Evolutionary conservation across 805 yeast genomes (phyloP).

Genomic region (Starmerella apis): DNA sequence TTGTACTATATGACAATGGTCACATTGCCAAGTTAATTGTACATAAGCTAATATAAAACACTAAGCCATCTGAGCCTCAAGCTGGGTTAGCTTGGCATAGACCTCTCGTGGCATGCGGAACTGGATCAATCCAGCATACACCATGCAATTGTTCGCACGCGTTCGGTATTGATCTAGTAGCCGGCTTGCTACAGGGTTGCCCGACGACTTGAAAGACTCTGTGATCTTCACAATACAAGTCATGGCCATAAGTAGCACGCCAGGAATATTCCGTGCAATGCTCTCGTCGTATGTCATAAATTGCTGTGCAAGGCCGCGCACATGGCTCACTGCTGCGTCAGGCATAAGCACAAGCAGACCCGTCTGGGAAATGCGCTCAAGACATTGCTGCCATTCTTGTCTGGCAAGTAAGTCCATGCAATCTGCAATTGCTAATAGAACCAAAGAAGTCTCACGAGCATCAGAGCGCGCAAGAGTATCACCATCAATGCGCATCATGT

Average conservation of each 20-base stretch:
- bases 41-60: neutral
- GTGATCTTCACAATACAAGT: conserved; percentile 50
- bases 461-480: conserved; percentile 31
- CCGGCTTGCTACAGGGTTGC: conserved; percentile 22
- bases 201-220: conserved; percentile 30
- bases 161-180: conserved; percentile 23
- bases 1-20: no score
- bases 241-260: conserved; percentile 70
- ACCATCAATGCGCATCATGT: conserved; percentile 34
- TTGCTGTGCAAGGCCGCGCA: conserved; percentile 61
- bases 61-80: conserved; percentile 21
- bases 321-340: conserved; percentile 39
- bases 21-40: neutral
- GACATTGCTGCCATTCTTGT: conserved; percentile 49
- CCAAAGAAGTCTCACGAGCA: conserved; percentile 54
- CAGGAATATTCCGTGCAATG: conserved; percentile 69
- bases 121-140: conserved; percentile 90
- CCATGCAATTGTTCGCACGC: conserved; percentile 73
- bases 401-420: conserved; percentile 51
- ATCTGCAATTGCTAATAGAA: conserved; percentile 54
- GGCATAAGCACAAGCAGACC: conserved; percentile 54
- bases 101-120: conserved; percentile 68
- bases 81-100: conserved; percentile 22
- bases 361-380: conserved; percentile 46
- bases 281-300: conserved; percentile 55